Conservation (phyloP, 2,329 filamentous ascomycete genomes). For the Cadophora malorum region DNA sequence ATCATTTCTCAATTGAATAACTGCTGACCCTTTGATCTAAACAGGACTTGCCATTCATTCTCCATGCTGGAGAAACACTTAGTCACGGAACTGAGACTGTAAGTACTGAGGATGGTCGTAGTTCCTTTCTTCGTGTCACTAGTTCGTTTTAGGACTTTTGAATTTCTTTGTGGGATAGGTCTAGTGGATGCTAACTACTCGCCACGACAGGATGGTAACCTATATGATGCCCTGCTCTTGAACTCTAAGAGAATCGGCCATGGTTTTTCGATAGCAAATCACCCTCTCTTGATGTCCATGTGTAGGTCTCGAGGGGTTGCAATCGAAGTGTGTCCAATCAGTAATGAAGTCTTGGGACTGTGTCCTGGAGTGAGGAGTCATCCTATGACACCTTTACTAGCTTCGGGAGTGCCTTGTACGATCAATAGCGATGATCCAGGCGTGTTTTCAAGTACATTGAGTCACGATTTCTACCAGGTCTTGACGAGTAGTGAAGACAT, state of each 20-base stretch:
- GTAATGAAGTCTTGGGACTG: constrained; percentile 84
- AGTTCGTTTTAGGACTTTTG: constrained; percentile 71
- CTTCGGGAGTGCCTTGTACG: constrained; percentile 79
- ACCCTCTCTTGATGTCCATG: constrained; percentile 84
- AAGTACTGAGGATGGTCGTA: too few relatives aligned
- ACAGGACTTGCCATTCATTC: too few relatives aligned
- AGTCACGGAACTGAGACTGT: too few relatives aligned
- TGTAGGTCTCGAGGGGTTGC: constrained; percentile 85
- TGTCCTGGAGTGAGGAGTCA: constrained; percentile 76
- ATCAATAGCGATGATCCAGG: constrained; percentile 93
- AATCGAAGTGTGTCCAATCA: constrained; percentile 86
- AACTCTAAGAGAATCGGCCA: constrained; percentile 87
- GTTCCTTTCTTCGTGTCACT: constrained; percentile 58
- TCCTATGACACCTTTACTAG: constrained; percentile 79
- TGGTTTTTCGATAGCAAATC: constrained; percentile 84
- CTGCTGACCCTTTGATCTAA: too few relatives aligned
- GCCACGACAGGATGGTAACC: constrained; percentile 85
- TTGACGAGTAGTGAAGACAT: constrained; percentile 47
- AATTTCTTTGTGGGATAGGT: too few relatives aligned
- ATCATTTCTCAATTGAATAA: too few relatives aligned
- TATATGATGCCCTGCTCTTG: constrained; percentile 85
- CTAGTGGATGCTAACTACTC: constrained; percentile 52
- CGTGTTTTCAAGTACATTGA: constrained; percentile 79
- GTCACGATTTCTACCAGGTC: constrained; percentile 90
- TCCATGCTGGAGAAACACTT: too few relatives aligned